Evolutionary conservation across 495 filamentous ascomycete genomes (phyloP), one percentile per base, ranked within the genome.

Genomic region (Penicillium silybi): DNA sequence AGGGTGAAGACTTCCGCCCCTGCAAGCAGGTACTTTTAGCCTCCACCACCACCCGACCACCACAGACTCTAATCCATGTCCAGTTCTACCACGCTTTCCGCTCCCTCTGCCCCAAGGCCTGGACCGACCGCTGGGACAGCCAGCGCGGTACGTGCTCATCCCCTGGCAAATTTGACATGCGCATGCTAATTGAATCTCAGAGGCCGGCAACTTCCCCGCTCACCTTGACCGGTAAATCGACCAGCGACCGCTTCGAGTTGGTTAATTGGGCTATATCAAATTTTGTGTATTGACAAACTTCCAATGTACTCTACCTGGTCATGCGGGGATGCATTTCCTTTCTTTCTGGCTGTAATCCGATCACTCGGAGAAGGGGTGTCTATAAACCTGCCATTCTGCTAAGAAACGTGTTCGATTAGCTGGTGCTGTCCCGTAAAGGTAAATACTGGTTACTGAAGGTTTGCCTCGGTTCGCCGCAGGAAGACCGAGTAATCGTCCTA

Each of bases 1-100:
- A 97, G 83, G 95, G 95, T 72, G 95, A 99, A 78, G 95, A 97
- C 69, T 99, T 97, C 73, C 83, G 87, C 56, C 95, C 95, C 44
- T 99, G 95, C 87, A 87, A 85, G 68, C 95, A 98, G 82, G 92
- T 95, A 85, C 45, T 50, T 41, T 50, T 38, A 13, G 51, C 49
- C 41, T 19, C 38, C 9, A 20, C 41, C 22, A 38, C 35, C 8
- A 16, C 20, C 2, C 2, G 46, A n/a, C 38, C n/a, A 13, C 29
- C 41, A 44, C 17, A 17, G 13, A 6, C 9, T 48, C 46, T 61
- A 40, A 58, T 51, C 35, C 16, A 23, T 46, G 8, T 44, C 9
- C 50, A 97, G 93, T 99, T 99, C 82, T 88, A 82, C 78, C 83
- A 92, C 61, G 89, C 95, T 50, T 99, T 93, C 81, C 84, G 89